Percentiles rank a stretch among this genome's conserved stretches.
These are phyloP conservation scores for Fragosphaeria purpurea DNA, from an alignment of 2,329 filamentous ascomycete species.

Conservation along the genomic window DNA sequence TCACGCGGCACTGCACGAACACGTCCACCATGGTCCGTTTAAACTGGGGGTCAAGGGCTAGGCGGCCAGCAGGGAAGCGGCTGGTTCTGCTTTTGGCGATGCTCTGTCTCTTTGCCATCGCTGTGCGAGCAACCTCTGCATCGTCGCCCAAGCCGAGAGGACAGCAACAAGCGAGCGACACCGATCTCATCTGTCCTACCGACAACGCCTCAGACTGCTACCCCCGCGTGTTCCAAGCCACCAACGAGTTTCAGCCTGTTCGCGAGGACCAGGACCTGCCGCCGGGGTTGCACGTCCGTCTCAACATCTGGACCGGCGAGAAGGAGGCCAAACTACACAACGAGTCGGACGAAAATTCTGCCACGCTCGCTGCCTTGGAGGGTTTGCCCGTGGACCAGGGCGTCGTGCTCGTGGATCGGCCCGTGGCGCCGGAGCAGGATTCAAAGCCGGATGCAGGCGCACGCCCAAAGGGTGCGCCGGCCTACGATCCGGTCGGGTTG, in stretches of 20 bases:
- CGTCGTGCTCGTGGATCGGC: constrained; percentile 43
- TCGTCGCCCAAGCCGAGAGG: not conserved
- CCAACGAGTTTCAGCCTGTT: constrained; percentile 53
- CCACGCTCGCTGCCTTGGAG: constrained; percentile 30
- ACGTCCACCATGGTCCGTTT: not conserved
- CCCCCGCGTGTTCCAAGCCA: constrained; percentile 52
- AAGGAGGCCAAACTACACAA: constrained; percentile 59
- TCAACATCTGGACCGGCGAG: constrained; percentile 53
- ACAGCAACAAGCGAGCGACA: not conserved
- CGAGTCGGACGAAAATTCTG: constrained; percentile 32
- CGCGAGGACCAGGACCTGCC: constrained; percentile 57
- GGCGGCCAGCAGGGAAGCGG: not conserved
- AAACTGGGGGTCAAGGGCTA: not conserved
- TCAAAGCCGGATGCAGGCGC: constrained; percentile 14
- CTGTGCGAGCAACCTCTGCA: not conserved
- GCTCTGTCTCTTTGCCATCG: not conserved
- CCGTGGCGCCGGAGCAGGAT: constrained; percentile 15
- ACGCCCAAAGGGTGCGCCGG: constrained; percentile 40
- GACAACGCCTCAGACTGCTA: constrained; percentile 53
- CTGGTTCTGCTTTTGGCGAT: constrained; percentile 2
- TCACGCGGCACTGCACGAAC: too few relatives aligned
- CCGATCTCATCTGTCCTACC: constrained; percentile 55
- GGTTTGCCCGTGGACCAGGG: constrained; percentile 43
- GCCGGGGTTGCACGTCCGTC: constrained; percentile 53
- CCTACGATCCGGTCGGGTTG: constrained; percentile 46